These are phyloP conservation scores for Didymella sp. DNA, from an alignment of 2,329 filamentous ascomycete genomes.

Conservation along the genomic window DNA sequence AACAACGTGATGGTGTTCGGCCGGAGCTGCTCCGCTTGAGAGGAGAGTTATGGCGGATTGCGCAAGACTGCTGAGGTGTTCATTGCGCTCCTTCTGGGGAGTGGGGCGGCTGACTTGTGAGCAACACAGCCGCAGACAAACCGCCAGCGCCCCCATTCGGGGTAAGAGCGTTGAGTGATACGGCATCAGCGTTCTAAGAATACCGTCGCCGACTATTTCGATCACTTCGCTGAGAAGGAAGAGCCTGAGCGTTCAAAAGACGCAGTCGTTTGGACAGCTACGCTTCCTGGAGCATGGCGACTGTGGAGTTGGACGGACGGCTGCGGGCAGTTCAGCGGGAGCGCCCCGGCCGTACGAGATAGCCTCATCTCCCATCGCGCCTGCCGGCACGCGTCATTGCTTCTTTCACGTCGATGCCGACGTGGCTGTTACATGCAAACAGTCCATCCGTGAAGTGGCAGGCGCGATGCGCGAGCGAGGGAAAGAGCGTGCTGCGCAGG, in stretches of 20 bases:
- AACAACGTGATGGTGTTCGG: constrained; percentile 6
- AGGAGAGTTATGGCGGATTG: constrained; percentile 26
- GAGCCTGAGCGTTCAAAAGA: constrained; percentile 22
- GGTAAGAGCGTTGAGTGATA: constrained; percentile 37
- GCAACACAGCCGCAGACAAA: constrained; percentile 47
- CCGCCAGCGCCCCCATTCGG: constrained; percentile 28
- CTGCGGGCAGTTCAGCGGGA: constrained; percentile 9
- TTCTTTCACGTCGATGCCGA: constrained; percentile 27
- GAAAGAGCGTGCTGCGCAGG: constrained; percentile 20
- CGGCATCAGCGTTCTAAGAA: constrained; percentile 50
- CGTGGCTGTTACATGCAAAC: constrained; percentile 25
- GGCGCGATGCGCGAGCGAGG: constrained; percentile 25
- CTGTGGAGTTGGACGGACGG: constrained; percentile 2
- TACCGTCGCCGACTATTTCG: constrained; percentile 21
- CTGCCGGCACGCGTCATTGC: constrained; percentile 10
- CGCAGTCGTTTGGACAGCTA: not conserved
- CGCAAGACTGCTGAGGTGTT: constrained; percentile 21
- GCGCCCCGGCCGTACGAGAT: constrained; percentile 6
- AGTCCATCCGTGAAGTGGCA: constrained; percentile 24
- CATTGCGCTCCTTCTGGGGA: constrained; percentile 32
- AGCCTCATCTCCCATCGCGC: constrained; percentile 17
- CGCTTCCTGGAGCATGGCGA: constrained; percentile 1
- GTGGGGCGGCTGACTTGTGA: constrained; percentile 36
- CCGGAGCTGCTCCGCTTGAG: constrained; percentile 4
- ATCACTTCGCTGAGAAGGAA: constrained; percentile 22